A percentile compares a stretch with the other conserved stretches of the same genome.
Conservation (phyloP, 192 early-diverging fungal species). For the Coemansia sp. region DNA sequence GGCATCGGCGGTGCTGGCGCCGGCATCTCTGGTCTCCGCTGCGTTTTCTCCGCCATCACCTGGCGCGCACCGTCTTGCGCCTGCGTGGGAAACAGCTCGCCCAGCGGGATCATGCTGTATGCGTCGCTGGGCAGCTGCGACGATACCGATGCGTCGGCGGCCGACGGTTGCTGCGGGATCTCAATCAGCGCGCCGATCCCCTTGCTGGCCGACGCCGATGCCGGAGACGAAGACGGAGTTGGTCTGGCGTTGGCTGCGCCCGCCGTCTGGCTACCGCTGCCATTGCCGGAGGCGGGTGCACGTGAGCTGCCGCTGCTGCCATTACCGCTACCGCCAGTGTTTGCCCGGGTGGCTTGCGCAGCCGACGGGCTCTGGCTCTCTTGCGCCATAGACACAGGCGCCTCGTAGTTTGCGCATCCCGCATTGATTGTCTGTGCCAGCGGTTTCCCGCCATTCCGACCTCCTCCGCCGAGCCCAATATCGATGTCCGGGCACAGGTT, state of each 20-base stretch:
- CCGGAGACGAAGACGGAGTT: background rate
- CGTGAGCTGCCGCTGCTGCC: background rate
- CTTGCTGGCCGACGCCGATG: background rate
- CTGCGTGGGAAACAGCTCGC: background rate
- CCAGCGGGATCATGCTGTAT: background rate
- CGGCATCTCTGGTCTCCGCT: background rate
- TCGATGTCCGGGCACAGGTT: conserved; percentile 28
- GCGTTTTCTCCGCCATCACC: background rate
- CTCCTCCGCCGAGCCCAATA: background rate
- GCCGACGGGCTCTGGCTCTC: conserved; percentile 11
- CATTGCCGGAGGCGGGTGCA: background rate
- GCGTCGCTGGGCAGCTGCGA: background rate
- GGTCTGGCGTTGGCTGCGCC: background rate
- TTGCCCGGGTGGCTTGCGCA: background rate
- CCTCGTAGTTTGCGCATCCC: conserved; percentile 37
- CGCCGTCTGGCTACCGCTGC: background rate
- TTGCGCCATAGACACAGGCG: too few species aligned
- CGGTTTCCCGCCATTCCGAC: background rate
- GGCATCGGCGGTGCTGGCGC: background rate
- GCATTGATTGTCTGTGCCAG: conserved; percentile 34
- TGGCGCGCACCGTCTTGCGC: background rate
- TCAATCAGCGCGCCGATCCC: background rate
- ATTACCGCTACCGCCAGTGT: background rate
- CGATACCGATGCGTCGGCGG: background rate
- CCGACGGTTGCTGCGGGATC: background rate